Percentiles rank a stretch among this genome's conserved stretches.
Conservation (phyloP, 805 yeast genomes). For the Teunomyces stri region DNA sequence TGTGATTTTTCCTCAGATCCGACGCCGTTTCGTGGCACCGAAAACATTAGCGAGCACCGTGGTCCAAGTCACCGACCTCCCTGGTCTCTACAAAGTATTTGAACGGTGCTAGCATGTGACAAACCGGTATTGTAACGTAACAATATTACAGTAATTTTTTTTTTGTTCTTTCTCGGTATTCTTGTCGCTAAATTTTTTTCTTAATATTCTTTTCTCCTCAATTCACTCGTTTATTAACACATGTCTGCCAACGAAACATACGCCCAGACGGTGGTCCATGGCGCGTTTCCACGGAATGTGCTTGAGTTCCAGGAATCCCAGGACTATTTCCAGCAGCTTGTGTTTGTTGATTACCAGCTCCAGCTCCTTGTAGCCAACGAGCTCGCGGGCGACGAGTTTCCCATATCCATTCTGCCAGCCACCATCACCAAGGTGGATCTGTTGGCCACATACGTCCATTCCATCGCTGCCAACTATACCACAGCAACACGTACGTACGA, state of each 20-base stretch:
- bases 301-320: slow-evolving; percentile 32
- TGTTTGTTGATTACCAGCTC: slow-evolving; percentile 38
- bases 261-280: slow-evolving; percentile 28
- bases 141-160: background rate
- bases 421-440: slow-evolving; percentile 18
- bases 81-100: slow-evolving; percentile 87
- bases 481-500: slow-evolving; percentile 20
- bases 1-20: slow-evolving; percentile 62
- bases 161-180: background rate
- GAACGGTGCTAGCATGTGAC: slow-evolving; percentile 66
- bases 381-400: slow-evolving; percentile 18
- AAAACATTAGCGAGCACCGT: slow-evolving; percentile 49
- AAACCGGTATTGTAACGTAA: background rate
- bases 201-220: background rate
- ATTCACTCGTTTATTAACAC: background rate
- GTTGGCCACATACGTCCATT: slow-evolving; percentile 25
- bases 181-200: background rate
- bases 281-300: slow-evolving; percentile 38
- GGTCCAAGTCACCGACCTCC: slow-evolving; percentile 85
- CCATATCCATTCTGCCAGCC: slow-evolving; percentile 10
- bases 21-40: slow-evolving; percentile 65
- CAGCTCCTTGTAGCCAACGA: slow-evolving; percentile 24
- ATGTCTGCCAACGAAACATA: slow-evolving; percentile 22
- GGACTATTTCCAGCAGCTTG: slow-evolving; percentile 31
- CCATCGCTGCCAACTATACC: slow-evolving; percentile 25